Evolutionary conservation across 352 stramenopile genomes (phyloP), one percentile per base, ranked within the genome.

Genomic region (Globisporangium mamillatum): DNA sequence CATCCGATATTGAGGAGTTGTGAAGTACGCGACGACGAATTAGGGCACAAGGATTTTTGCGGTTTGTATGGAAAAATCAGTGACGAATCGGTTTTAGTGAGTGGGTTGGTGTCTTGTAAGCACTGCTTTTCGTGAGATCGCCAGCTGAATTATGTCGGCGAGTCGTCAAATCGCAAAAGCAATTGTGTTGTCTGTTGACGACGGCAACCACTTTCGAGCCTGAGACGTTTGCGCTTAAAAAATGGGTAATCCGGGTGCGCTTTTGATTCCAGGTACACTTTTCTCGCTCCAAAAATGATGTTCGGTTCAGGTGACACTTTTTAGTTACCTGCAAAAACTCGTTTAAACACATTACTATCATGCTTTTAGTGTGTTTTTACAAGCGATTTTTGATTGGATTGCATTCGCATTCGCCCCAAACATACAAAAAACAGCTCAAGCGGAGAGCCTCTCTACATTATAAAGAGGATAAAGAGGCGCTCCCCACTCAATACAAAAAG

Each of bases 261-360:
- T 63, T 52, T 52, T 50, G 16, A 22, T 63, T 63, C 29, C 36
- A 63, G 57, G 34, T 63, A 50, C 57, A 63, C n/a, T 63, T 63
- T 63, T 63, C 27, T 25, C 18, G 32, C 18, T 52, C 18, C 41
- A 50, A 20, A 50, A 22, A 32, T 32, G 29, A 32, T 32, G 8
- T 32, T 32, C 29, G 29, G 29, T 32, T 32, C 27, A 32, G 3
- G 27, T 32, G 29, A 32, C 4, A 32, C 4, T 32, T 32, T 32
- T 32, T 32, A 32, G 29, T 32, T 8, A 32, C 29, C 29, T 32
- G 29, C 7, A 32, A 32, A 32, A 32, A 32, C 29, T 8, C 29
- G 4, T 32, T 32, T 32, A 32, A 32, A 32, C 29, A 32, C 29
- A 32, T 32, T 32, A 32, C 27, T 32, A 32, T 32, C 29, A 32